Evolutionary conservation across 169 alveolate species (phyloP).

Genomic region (Theileria equi): DNA sequence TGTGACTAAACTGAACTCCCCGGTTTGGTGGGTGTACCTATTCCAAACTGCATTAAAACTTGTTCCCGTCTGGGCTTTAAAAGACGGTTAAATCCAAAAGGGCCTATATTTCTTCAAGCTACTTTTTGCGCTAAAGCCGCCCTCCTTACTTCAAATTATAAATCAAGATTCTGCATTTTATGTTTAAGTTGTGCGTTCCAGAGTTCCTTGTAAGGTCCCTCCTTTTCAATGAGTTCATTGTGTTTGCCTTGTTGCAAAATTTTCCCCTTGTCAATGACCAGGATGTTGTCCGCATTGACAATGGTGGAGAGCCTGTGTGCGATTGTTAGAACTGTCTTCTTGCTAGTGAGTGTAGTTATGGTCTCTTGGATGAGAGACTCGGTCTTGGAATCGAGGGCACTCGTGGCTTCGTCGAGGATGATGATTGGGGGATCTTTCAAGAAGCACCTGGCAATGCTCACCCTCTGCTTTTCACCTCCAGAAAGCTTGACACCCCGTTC

Average conservation of each 20-base stretch:
- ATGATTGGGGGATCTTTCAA: slow-evolving; percentile 91
- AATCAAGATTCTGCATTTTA: neutral
- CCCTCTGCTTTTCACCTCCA: slow-evolving; percentile 98
- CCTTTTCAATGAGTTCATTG: slow-evolving; percentile 70
- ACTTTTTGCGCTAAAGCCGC: slow-evolving; percentile 4
- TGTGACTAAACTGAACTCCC: too few species aligned
- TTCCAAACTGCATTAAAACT: too few species aligned
- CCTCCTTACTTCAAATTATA: neutral
- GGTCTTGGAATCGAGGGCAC: slow-evolving; percentile 90
- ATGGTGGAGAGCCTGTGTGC: slow-evolving; percentile 91
- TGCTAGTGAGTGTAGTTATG: slow-evolving; percentile 64
- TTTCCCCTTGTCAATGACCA: slow-evolving; percentile 79
- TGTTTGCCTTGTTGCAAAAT: slow-evolving; percentile 87
- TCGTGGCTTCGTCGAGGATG: slow-evolving; percentile 97
- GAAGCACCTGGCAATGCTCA: slow-evolving; percentile 95
- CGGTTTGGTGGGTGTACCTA: too few species aligned
- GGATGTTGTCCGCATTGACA: slow-evolving; percentile 74
- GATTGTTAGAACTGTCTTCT: slow-evolving; percentile 83
- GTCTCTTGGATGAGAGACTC: slow-evolving; percentile 79
- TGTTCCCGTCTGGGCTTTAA: too few species aligned
- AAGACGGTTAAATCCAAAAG: too few species aligned
- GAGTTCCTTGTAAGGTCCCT: slow-evolving; percentile 69
- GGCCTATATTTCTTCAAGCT: too few species aligned
- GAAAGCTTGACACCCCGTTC: slow-evolving; percentile 94
- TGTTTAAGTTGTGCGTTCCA: slow-evolving; percentile 73